Evolutionary conservation across 371 early-diverging fungal genomes (phyloP), one percentile per base, ranked within the genome.

Genomic region (Cokeromyces recurvatus): DNA sequence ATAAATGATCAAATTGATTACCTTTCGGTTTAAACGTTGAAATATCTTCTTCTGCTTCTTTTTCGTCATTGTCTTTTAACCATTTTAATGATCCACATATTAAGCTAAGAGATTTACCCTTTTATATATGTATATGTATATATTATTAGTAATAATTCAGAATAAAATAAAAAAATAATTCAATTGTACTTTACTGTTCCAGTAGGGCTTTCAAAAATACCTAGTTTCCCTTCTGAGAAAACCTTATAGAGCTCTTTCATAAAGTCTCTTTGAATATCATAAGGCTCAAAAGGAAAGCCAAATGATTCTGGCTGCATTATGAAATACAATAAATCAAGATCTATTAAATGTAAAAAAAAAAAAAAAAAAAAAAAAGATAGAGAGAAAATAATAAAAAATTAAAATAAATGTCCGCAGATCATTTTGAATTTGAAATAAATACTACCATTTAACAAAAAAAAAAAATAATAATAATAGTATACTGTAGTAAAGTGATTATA

Each of bases 121-220:
- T 46, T 20, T 2, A 20, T 21, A 4, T 12, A 6, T 14, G 11
- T 22, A 20, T 10, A 11, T 12, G 0, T 19, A 35, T n/a, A n/a
- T n/a, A n/a, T n/a, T n/a, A n/a, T n/a, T n/a, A n/a, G n/a, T n/a
- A n/a, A n/a, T n/a, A n/a, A n/a, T n/a, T n/a, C n/a, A n/a, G n/a
- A n/a, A n/a, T n/a, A n/a, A n/a, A n/a, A n/a, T n/a, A n/a, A n/a
- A n/a, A n/a, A n/a, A n/a, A n/a, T n/a, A n/a, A n/a, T n/a, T n/a
- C n/a, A n/a, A 17, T 29, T 20, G 48, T 14, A 32, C 23, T 49
- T 53, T 67, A 86, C 89, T 4, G 94, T 94, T 11, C 96, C 94
- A 2, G 94, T 95, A 4, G 96, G 96, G 19, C 84, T 85, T 59
- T 94, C 93, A 47, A 94, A 90, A 2, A 95, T 79, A 7, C 86